Conservation (phyloP, 2,329 filamentous ascomycete genomes). For the Penicillium sp. region DNA sequence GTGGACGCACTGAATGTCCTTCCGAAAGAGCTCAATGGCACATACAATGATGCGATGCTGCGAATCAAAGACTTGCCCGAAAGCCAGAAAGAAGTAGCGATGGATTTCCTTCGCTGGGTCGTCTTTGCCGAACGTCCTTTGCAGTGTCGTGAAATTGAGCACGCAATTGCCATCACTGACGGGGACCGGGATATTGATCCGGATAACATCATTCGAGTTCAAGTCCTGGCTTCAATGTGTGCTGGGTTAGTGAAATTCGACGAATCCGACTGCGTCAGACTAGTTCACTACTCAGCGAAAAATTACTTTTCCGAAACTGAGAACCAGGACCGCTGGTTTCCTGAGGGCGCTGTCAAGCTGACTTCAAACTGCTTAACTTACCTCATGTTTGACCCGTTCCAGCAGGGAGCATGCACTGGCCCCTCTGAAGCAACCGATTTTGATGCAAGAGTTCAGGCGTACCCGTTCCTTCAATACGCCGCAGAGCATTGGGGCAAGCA, state of each 20-base stretch:
- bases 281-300: constrained; percentile 8
- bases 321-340: constrained; percentile 7
- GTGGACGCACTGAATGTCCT: background rate
- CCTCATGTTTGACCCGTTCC: constrained; percentile 5
- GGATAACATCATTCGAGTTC: constrained; percentile 8
- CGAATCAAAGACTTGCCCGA: constrained; percentile 4
- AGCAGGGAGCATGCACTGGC: constrained; percentile 1
- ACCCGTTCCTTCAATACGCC: constrained; percentile 7
- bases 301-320: constrained; percentile 4
- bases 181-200: constrained; percentile 2
- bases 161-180: constrained; percentile 2
- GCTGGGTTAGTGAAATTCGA: constrained; percentile 7
- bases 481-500: constrained; percentile 6
- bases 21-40: constrained; percentile 4
- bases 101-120: constrained; percentile 8
- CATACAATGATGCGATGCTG: constrained; percentile 8
- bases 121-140: constrained; percentile 10
- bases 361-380: constrained; percentile 4
- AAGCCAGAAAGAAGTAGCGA: constrained; percentile 4
- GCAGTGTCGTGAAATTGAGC: constrained; percentile 6
- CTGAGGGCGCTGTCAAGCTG: constrained; percentile 2
- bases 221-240: constrained; percentile 7
- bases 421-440: constrained; percentile 6
- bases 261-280: constrained; percentile 5
- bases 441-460: background rate